These are phyloP conservation scores for Trichoderma harzianum DNA, from an alignment of 2,329 filamentous ascomycete species.

Conservation along the genomic window DNA sequence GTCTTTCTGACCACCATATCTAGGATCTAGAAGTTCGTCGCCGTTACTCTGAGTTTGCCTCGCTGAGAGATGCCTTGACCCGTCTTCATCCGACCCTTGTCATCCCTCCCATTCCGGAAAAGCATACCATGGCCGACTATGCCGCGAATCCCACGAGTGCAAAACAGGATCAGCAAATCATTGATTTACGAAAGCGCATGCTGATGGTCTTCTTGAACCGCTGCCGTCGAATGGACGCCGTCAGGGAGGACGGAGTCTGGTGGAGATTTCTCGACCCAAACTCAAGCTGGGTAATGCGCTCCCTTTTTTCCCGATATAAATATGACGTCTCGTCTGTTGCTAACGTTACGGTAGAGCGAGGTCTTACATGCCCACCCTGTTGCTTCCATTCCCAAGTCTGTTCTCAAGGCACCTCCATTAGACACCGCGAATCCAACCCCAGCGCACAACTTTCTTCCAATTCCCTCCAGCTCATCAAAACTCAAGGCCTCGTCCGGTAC, in stretches of 20 bases:
- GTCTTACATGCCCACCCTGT: slow-evolving; percentile 92
- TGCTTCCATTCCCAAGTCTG: slow-evolving; percentile 87
- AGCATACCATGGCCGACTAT: slow-evolving; percentile 98
- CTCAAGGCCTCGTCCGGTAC: slow-evolving; percentile 58
- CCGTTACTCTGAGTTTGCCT: slow-evolving; percentile 95
- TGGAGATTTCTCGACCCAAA: slow-evolving; percentile 98
- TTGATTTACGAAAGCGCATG: slow-evolving; percentile 96
- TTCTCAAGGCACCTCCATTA: slow-evolving; percentile 90
- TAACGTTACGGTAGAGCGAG: slow-evolving; percentile 63
- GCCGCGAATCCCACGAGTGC: slow-evolving; percentile 96
- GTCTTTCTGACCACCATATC: slow-evolving; percentile 2
- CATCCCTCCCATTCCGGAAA: slow-evolving; percentile 95
- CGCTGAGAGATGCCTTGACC: slow-evolving; percentile 81
- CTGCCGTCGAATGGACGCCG: slow-evolving; percentile 87
- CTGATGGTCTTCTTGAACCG: slow-evolving; percentile 91
- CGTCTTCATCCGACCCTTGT: slow-evolving; percentile 92
- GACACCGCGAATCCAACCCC: slow-evolving; percentile 88
- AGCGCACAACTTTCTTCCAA: slow-evolving; percentile 81
- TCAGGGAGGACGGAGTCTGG: slow-evolving; percentile 91
- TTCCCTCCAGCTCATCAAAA: slow-evolving; percentile 82
- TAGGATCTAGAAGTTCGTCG: slow-evolving; percentile 93
- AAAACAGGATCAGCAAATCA: slow-evolving; percentile 95
- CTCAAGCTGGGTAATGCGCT: slow-evolving; percentile 79
- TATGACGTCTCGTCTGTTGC: neutral
- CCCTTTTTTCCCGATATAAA: too few relatives aligned